Evolutionary conservation across 352 stramenopile genomes (phyloP).

Genomic region (Albugo laibachii): DNA sequence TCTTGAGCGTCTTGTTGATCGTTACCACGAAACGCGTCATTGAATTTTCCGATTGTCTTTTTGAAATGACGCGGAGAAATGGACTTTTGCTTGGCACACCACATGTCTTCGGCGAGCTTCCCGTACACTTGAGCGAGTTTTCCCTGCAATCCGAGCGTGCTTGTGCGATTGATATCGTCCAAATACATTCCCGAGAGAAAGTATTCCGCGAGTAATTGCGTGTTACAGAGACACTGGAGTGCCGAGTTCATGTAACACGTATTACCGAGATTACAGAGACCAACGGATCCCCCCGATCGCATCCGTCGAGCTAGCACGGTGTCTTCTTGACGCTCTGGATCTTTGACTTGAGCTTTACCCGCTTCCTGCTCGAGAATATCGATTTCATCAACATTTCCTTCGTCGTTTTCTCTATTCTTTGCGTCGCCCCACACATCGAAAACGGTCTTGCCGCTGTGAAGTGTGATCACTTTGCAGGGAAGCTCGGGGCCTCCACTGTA

Average conservation of each 20-base stretch:
- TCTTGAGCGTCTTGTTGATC: slow-evolving; percentile 98
- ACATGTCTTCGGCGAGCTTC: slow-evolving; percentile 92
- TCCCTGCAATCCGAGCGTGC: slow-evolving; percentile 89
- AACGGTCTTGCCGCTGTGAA: slow-evolving; percentile 27
- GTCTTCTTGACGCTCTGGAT: slow-evolving; percentile 21
- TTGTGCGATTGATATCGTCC: slow-evolving; percentile 90
- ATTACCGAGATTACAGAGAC: slow-evolving; percentile 84
- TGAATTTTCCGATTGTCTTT: slow-evolving; percentile 86
- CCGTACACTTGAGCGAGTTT: slow-evolving; percentile 89
- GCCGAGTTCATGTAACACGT: slow-evolving; percentile 93
- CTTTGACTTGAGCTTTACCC: slow-evolving; percentile 22
- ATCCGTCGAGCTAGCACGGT: slow-evolving; percentile 50
- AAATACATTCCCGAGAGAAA: slow-evolving; percentile 88
- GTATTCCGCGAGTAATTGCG: slow-evolving; percentile 88
- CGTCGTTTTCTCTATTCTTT: slow-evolving; percentile 16
- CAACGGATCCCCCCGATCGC: slow-evolving; percentile 52
- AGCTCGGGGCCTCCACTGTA: slow-evolving; percentile 82
- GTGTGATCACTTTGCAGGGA: slow-evolving; percentile 56
- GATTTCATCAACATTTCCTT: slow-evolving; percentile 21
- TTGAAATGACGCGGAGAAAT: slow-evolving; percentile 88
- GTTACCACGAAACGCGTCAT: slow-evolving; percentile 90
- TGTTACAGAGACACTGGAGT: slow-evolving; percentile 91
- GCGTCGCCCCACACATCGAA: slow-evolving; percentile 75
- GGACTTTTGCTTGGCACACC: slow-evolving; percentile 85
- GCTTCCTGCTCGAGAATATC: slow-evolving; percentile 1